These are phyloP conservation scores for Clausena lansium DNA, from an alignment of 345 rosid genomes.

Conservation along the genomic window DNA sequence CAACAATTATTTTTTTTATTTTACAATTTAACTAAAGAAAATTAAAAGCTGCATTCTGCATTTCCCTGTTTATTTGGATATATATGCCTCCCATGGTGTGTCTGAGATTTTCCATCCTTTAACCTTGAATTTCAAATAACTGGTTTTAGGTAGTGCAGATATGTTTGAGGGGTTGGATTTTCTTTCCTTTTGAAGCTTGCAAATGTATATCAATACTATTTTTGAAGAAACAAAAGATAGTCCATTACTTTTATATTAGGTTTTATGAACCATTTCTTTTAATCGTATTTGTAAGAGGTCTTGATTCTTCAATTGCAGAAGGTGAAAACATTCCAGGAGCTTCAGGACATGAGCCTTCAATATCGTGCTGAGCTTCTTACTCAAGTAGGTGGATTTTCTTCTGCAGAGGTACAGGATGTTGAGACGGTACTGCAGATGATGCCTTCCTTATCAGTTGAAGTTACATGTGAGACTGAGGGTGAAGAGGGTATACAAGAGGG, in stretches of 20 bases:
- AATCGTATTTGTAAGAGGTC: background rate
- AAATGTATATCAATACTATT: background rate
- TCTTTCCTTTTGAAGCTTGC: background rate
- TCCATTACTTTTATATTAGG: background rate
- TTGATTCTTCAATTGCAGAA: constrained; percentile 55
- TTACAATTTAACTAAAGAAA: background rate
- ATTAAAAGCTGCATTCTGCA: background rate
- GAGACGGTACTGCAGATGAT: constrained; percentile 89
- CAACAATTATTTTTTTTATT: background rate
- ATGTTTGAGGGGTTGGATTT: background rate
- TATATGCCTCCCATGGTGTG: background rate
- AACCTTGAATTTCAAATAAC: background rate
- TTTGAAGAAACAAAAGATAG: background rate
- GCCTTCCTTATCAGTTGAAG: constrained; percentile 80
- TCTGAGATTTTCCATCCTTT: background rate
- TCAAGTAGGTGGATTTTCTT: constrained; percentile 78
- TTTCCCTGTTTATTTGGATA: background rate
- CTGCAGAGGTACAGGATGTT: constrained; percentile 62
- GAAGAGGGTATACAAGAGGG: constrained; percentile 99
- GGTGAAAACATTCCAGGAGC: constrained; percentile 84
- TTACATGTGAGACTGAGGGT: constrained; percentile 94
- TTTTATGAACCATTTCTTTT: constrained; percentile 2
- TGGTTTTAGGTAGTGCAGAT: background rate
- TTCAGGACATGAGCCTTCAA: constrained; percentile 58
- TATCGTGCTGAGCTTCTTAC: constrained; percentile 79